Conservation (phyloP, 371 early-diverging fungal species). For the Mortierella sp. region DNA sequence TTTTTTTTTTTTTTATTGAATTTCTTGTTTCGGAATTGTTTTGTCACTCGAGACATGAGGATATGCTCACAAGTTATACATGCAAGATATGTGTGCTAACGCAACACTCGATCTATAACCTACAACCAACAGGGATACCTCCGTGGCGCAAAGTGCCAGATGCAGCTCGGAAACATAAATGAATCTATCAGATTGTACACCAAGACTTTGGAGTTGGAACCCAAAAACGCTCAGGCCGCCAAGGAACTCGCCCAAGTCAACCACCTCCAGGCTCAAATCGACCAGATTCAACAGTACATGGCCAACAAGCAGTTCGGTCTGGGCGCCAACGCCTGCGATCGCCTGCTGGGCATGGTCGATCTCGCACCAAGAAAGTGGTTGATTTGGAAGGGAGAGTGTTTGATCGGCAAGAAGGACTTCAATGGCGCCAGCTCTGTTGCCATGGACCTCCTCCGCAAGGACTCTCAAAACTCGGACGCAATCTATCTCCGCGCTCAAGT, state of each 20-base stretch:
- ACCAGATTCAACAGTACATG: conserved; percentile 69
- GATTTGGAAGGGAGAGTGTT: conserved; percentile 77
- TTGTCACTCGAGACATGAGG: too few relatives aligned
- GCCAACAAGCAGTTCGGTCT: conserved; percentile 68
- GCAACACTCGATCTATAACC: too few relatives aligned
- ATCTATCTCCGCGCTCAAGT: conserved; percentile 79
- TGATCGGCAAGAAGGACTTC: conserved; percentile 76
- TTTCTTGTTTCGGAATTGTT: too few relatives aligned
- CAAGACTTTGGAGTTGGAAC: conserved; percentile 61
- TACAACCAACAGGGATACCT: conserved; percentile 60
- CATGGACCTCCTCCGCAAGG: conserved; percentile 66
- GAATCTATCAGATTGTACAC: conserved; percentile 65
- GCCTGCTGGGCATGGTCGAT: conserved; percentile 73
- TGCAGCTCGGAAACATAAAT: conserved; percentile 73
- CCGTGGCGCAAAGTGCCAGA: conserved; percentile 81
- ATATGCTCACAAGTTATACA: too few relatives aligned
- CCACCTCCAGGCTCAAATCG: conserved; percentile 68
- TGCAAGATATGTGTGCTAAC: too few relatives aligned
- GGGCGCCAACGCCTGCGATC: conserved; percentile 75
- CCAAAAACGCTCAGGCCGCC: conserved; percentile 59
- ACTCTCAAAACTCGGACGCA: conserved; percentile 83
- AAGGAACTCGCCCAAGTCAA: conserved; percentile 64
- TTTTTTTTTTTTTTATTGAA: conserved; percentile 1
- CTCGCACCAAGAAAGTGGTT: conserved; percentile 76
- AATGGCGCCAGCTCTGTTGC: conserved; percentile 77